These are phyloP conservation scores for Sphaerulina vaccinii DNA, from an alignment of 2,329 filamentous ascomycete species.

Conservation along the genomic window DNA sequence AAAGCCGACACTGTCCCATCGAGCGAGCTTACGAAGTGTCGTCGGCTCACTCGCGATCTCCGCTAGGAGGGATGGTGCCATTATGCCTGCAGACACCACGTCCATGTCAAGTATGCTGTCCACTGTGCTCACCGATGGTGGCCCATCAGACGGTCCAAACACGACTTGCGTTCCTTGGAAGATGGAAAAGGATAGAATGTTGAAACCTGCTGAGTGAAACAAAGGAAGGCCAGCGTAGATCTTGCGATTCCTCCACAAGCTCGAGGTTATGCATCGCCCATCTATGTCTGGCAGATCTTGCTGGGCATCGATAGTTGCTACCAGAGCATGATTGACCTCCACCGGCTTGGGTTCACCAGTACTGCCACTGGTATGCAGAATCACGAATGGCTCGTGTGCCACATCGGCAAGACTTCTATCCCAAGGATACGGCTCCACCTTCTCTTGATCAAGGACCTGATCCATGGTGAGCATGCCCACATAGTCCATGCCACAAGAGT, in stretches of 20 bases:
- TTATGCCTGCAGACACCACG: slow-evolving; percentile 12
- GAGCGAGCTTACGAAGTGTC: slow-evolving; percentile 1
- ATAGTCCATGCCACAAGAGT: not conserved
- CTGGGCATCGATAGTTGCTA: slow-evolving; percentile 12
- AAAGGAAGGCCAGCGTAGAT: slow-evolving; percentile 18
- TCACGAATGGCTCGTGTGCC: slow-evolving; percentile 5
- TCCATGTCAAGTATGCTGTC: slow-evolving; percentile 7
- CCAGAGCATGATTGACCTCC: slow-evolving; percentile 6
- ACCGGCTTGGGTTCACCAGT: slow-evolving; percentile 19
- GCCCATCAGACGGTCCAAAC: slow-evolving; percentile 14
- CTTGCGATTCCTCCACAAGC: slow-evolving; percentile 7
- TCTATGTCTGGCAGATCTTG: slow-evolving; percentile 13
- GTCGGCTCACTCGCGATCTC: slow-evolving; percentile 10
- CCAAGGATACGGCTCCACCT: slow-evolving; percentile 6
- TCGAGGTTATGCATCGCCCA: slow-evolving; percentile 4
- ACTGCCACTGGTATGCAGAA: slow-evolving; percentile 21
- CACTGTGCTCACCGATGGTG: not conserved
- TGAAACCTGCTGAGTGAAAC: slow-evolving; percentile 21
- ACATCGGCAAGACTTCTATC: not conserved
- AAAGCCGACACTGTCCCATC: slow-evolving; percentile 15
- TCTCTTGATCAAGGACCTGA: not conserved
- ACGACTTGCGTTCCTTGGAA: slow-evolving; percentile 18
- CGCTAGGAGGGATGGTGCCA: slow-evolving; percentile 16
- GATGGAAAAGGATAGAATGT: slow-evolving; percentile 18
- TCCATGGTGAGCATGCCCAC: slow-evolving; percentile 3